These are phyloP conservation scores for Wallacemonas sp. DNA, from an alignment of 208 protist genomes.

Conservation along the genomic window DNA sequence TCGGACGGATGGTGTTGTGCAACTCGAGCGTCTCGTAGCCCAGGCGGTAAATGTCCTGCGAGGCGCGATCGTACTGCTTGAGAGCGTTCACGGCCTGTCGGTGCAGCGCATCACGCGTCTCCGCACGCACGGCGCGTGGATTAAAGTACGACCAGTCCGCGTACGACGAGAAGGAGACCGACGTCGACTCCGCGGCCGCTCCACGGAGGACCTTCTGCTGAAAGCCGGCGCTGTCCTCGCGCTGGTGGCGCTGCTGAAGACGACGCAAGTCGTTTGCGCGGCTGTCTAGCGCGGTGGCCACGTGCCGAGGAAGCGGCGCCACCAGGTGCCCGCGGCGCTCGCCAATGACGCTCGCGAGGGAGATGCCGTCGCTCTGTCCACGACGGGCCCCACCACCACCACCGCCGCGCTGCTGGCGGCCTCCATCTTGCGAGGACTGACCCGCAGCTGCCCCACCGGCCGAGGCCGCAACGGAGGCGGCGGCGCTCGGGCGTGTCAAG, in stretches of 20 bases:
- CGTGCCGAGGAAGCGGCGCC: slow-evolving; percentile 54
- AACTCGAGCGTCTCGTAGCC: slow-evolving; percentile 53
- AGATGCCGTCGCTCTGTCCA: slow-evolving; percentile 38
- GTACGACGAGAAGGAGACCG: slow-evolving; percentile 59
- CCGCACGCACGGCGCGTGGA: slow-evolving; percentile 72
- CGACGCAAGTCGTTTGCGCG: slow-evolving; percentile 72
- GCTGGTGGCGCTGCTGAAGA: slow-evolving; percentile 78
- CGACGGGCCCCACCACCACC: slow-evolving; percentile 6
- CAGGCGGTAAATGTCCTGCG: slow-evolving; percentile 64
- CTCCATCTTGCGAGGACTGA: too few relatives aligned
- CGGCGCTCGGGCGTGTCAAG: slow-evolving; percentile 63
- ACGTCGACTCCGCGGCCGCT: slow-evolving; percentile 39
- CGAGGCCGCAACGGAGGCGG: slow-evolving; percentile 15
- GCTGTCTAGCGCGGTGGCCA: slow-evolving; percentile 50
- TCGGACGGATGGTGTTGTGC: slow-evolving; percentile 24
- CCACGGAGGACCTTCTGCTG: slow-evolving; percentile 49
- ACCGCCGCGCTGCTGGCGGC: too few relatives aligned
- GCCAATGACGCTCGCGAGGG: slow-evolving; percentile 67
- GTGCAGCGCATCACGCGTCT: slow-evolving; percentile 66
- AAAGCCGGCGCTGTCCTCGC: slow-evolving; percentile 71
- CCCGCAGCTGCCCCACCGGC: too few relatives aligned
- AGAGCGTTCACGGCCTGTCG: slow-evolving; percentile 56
- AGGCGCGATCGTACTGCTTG: slow-evolving; percentile 62
- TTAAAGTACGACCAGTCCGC: slow-evolving; percentile 86
- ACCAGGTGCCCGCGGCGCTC: slow-evolving; percentile 72